phyloP scores from a whole-genome alignment of 192 early-diverging fungal genomes.

The Cladochytrium replicatum region DNA sequence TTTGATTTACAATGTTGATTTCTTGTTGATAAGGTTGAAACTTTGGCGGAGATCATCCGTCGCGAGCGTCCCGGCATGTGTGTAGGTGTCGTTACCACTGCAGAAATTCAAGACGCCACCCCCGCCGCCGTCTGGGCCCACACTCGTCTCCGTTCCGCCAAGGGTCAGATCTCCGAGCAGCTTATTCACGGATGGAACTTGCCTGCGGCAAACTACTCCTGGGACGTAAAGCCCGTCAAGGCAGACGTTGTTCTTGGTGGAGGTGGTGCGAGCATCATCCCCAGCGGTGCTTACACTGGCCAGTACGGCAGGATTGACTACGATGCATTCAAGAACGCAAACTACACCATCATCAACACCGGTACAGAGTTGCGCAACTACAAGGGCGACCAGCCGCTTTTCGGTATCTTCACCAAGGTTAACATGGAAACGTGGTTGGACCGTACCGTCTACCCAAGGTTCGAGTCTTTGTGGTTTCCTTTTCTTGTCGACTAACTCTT shows the following conservation, averaged over 20 bases:
- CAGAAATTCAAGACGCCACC: conserved; percentile 42
- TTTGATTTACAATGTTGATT: no score
- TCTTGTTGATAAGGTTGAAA: no score
- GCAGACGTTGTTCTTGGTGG: conserved; percentile 46
- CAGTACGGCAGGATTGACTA: conserved; percentile 42
- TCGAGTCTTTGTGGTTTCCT: no score
- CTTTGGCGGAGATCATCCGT: conserved; percentile 38
- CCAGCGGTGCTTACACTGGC: conserved; percentile 23
- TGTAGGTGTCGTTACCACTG: conserved; percentile 46
- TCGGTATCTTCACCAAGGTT: conserved; percentile 40
- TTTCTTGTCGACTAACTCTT: no score
- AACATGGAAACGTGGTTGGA: conserved; percentile 48
- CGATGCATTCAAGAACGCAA: conserved; percentile 26
- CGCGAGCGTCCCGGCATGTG: conserved; percentile 41
- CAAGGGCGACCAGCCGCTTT: conserved; percentile 33
- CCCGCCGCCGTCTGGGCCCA: conserved; percentile 42
- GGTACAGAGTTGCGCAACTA: conserved; percentile 26
- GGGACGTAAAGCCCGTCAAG: conserved; percentile 22
- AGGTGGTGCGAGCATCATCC: conserved; percentile 40
- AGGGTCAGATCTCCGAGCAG: conserved; percentile 36
- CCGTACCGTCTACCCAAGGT: conserved; percentile 35
- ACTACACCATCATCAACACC: conserved; percentile 38
- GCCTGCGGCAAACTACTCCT: not conserved
- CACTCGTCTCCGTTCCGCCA: conserved; percentile 36
- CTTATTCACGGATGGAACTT: conserved; percentile 24